Base-by-base conservation (phyloP, 2,329 filamentous ascomycete species). In the Cladophialophora bantiana region DNA sequence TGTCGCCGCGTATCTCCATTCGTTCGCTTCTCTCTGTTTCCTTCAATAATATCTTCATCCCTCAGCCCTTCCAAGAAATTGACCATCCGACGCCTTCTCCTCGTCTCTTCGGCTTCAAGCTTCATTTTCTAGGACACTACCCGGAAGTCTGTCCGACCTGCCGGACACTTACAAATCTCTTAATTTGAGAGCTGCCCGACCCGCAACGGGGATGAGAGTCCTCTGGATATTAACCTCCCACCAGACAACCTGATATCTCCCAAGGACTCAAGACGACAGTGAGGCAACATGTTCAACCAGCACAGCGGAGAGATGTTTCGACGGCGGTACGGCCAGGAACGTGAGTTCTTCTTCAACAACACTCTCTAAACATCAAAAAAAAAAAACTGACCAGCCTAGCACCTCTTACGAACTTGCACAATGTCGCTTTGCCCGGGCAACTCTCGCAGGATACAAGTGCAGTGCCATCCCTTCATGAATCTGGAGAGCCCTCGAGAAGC, bases 271-370 rank as follows among this genome's bases (percentile, higher is more conserved):
- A 35, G 6, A 35, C 12, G 34, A 42, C 10, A 54, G 7, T 7
- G 26, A 32, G 60, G 36, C 66, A 68, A 63, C 7, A 68, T 68
- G 66, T 68, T 68, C 55, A 66, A 60, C 50, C 64, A 65, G 56
- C 66, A 68, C 57, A 55, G 58, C n/a, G 36, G 63, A 34, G 66
- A 68, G 26, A 68, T 68, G 66, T 68, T 63, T 34, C 48, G 63
- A 20, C 63, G 63, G 15, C 62, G 66, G 20, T 68, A 65, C 45
- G 48, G 66, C 34, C 52, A 35, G 20, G 66, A 68, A 34, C 38
- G 66, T 68, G 34, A 65, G 66, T 61, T 10, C 55, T 38, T 7
- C n/a, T 7, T 20, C 13, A 36, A 35, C 15, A 32, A 36, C 3
- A 32, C 12, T 26, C 10, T 26, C 18, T 4, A 36, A 40, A 2